Evolutionary conservation across 2,329 filamentous ascomycete genomes (phyloP).

Genomic region (Calonectria henricotiae): DNA sequence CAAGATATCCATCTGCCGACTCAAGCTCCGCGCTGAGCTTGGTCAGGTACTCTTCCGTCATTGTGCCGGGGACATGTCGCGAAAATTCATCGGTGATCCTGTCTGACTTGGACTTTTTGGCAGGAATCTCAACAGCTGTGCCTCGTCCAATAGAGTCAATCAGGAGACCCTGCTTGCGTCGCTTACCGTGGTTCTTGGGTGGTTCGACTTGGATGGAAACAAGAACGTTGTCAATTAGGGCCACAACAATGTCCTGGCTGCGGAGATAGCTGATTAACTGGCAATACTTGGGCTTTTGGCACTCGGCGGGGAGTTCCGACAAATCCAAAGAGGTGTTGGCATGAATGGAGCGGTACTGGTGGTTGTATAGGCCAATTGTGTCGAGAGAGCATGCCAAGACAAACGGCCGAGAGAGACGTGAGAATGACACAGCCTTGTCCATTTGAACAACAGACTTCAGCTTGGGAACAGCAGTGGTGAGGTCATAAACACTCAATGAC

Average conservation of each 20-base stretch:
- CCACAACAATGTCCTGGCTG: slow-evolving; percentile 78
- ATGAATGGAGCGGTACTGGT: slow-evolving; percentile 77
- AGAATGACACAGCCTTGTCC: slow-evolving; percentile 73
- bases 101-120: slow-evolving; percentile 56
- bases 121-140: slow-evolving; percentile 58
- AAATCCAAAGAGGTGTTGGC: slow-evolving; percentile 65
- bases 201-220: slow-evolving; percentile 80
- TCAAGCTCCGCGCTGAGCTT: slow-evolving; percentile 64
- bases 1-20: slow-evolving; percentile 66
- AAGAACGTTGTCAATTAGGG: slow-evolving; percentile 75
- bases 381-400: slow-evolving; percentile 74
- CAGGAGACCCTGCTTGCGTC: slow-evolving; percentile 75
- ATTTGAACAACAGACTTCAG: slow-evolving; percentile 70
- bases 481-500: slow-evolving; percentile 74
- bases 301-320: slow-evolving; percentile 60
- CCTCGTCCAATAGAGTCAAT: slow-evolving; percentile 84
- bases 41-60: slow-evolving; percentile 67
- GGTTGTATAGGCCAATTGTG: slow-evolving; percentile 77
- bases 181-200: slow-evolving; percentile 70
- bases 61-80: slow-evolving; percentile 65
- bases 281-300: slow-evolving; percentile 58
- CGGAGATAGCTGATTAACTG: slow-evolving; percentile 75
- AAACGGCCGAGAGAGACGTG: slow-evolving; percentile 78
- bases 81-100: slow-evolving; percentile 57
- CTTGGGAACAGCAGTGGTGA: slow-evolving; percentile 75